Base-by-base conservation (phyloP, 192 early-diverging fungal species). In the Cetraspora pellucida region DNA sequence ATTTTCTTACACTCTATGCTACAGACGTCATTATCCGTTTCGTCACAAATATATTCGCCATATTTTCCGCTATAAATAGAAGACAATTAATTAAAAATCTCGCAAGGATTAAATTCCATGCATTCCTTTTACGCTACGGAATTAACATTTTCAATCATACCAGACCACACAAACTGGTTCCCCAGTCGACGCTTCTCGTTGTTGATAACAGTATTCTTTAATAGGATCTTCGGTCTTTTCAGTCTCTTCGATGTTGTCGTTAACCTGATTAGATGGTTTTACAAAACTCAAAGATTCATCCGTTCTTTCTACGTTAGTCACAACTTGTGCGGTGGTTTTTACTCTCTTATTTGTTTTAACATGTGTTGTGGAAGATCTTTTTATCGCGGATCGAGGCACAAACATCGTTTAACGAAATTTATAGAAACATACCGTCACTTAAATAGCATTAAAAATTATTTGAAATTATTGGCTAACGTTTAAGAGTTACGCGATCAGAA, bases 1-100 rank as follows among this genome's bases (percentile, higher is more conserved):
- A 55, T 55, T 72, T 55, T 72, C 19, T 72, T 72, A 21, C 69
- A 72, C 37, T 72, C 69, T 10, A 72, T 27, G 23, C 69, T 72
- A 31, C 69, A 72, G 28, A 72, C 69, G 31, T 72, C 69, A 57
- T 72, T 23, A 43, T 72, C 69, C 10, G 69, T 72, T 43, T 57
- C 7, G 31, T 72, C 69, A 55, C 52, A 72, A 37, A 72, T 57
- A 55, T 72, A 72, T 55, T 72, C 69, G 8, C 69, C 69, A 72
- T 72, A 72, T 72, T 55, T 50, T 31, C 69, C 50, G 37, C 69
- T 65, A 45, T 25, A 65, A 61, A 61, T 61, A 14, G 21, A 61
- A 28, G 7, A 43, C 8, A 65, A 14, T 65, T 37, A 65, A 37
- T 19, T 19, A 37, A 44, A 43, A 44, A 65, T 16, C 23, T 59